Conservation (phyloP, 139 green algal species). For the Coccomyxa sp. region DNA sequence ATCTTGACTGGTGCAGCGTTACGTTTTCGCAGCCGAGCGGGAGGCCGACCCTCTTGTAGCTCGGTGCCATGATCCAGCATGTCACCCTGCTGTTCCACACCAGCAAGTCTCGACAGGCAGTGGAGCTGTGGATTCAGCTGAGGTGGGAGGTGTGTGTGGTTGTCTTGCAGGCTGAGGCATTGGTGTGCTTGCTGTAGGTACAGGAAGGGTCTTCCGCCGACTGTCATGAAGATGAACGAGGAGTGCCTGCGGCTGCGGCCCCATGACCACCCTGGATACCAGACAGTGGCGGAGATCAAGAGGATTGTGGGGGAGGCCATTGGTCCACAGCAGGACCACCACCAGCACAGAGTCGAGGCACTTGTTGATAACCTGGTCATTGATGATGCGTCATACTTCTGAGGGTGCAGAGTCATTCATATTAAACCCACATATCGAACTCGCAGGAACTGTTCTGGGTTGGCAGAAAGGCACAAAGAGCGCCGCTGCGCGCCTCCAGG, state of each 20-base stretch:
- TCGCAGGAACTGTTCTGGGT: too few species aligned
- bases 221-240: conserved; percentile 11
- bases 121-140: too few species aligned
- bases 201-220: not conserved
- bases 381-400: not conserved
- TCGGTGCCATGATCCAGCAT: not conserved
- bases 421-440: too few species aligned
- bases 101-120: not conserved
- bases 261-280: conserved; percentile 13
- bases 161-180: too few species aligned
- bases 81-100: not conserved
- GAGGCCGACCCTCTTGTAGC: not conserved
- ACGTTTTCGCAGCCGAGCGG: not conserved
- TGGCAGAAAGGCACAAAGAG: too few species aligned
- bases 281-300: not conserved
- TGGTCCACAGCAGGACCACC: not conserved
- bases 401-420: not conserved
- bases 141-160: too few species aligned
- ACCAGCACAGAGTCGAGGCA: not conserved
- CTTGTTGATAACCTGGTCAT: not conserved
- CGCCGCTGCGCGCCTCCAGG: too few species aligned
- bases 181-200: not conserved
- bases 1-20: not conserved
- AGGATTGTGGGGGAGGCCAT: not conserved
- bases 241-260: conserved; percentile 10